Evolutionary conservation across 2,329 filamentous ascomycete genomes (phyloP), one percentile per base, ranked within the genome.

Genomic region (Cladosporium sp.): DNA sequence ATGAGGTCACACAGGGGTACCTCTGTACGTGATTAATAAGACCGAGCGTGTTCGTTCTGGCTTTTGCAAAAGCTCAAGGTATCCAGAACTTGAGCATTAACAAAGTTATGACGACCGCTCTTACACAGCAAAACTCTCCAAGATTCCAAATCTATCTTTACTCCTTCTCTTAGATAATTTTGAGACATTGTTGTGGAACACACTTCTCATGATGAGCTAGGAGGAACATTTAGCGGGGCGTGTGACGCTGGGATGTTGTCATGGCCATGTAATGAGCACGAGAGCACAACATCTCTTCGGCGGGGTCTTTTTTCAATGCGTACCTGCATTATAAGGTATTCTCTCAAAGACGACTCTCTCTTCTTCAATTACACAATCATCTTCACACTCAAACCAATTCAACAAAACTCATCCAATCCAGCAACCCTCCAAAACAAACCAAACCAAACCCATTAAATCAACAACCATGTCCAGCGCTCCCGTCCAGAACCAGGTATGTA

Each of bases 211-310:
- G 5, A 43, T 43, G 39, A 43, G 36, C 36, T 43, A 43, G 7
- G 36, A 43, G 39, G 39, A 16, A 75, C 5, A 73, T 69, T 28
- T 68, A 76, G 11, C 69, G 70, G 25, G 70, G 58, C 34, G 18
- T 60, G 57, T 48, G 43, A 60, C 58, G 53, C 53, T 36, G n/a
- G 26, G 30, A 57, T 57, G 53, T 13, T 32, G 28, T 57, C 53
- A 57, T 57, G 28, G n/a, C 21, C 32, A 57, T 57, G 53, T 57
- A 57, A 57, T 57, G 49, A 43, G 49, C 49, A 53, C 49, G 25
- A 28, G 23, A 53, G 30, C 7, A 53, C 49, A 53, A 18, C 16
- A 53, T 53, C 25, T 18, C 5, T 32, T 10, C 11, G 49, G 25
- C 25, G 49, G 14, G 16, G 26, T n/a, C 26, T n/a, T 11, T 11